phyloP scores from a whole-genome alignment of 2,329 filamentous ascomycete genomes.

The Microascus cirrosus region DNA sequence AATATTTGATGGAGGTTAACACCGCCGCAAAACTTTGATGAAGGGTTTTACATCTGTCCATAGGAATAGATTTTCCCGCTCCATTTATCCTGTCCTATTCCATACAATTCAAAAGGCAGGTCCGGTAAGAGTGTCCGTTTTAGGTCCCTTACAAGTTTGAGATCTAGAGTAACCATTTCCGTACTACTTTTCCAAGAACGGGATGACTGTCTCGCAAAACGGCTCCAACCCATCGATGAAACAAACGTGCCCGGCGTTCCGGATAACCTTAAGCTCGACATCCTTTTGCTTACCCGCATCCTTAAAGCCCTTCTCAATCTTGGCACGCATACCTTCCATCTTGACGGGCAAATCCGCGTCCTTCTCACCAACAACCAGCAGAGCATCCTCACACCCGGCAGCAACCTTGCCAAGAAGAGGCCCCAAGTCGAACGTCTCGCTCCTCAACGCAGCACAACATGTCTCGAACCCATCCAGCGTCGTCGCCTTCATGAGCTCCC shows the following conservation, averaged over 20 bases:
- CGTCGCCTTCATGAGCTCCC: constrained; percentile 21
- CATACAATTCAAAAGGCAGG: too few species aligned
- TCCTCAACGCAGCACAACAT: constrained; percentile 25
- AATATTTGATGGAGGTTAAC: constrained; percentile 5
- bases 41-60: too few species aligned
- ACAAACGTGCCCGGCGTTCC: constrained; percentile 23
- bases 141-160: background rate
- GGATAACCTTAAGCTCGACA: constrained; percentile 22
- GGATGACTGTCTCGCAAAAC: constrained; percentile 16
- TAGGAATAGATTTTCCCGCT: too few species aligned
- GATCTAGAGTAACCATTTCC: background rate
- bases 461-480: constrained; percentile 27
- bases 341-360: constrained; percentile 25
- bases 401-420: constrained; percentile 21
- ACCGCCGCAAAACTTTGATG: constrained; percentile 2
- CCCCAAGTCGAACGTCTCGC: constrained; percentile 24
- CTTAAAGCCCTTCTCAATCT: constrained; percentile 20
- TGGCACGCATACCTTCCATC: constrained; percentile 24
- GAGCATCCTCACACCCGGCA: constrained; percentile 18
- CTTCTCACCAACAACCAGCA: constrained; percentile 27
- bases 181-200: constrained; percentile 11
- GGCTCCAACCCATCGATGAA: constrained; percentile 24
- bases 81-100: too few species aligned
- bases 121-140: background rate
- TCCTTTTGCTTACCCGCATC: constrained; percentile 12